phyloP scores from a whole-genome alignment of 176 grass and related monocot genomes.

The Musa acuminata region DNA sequence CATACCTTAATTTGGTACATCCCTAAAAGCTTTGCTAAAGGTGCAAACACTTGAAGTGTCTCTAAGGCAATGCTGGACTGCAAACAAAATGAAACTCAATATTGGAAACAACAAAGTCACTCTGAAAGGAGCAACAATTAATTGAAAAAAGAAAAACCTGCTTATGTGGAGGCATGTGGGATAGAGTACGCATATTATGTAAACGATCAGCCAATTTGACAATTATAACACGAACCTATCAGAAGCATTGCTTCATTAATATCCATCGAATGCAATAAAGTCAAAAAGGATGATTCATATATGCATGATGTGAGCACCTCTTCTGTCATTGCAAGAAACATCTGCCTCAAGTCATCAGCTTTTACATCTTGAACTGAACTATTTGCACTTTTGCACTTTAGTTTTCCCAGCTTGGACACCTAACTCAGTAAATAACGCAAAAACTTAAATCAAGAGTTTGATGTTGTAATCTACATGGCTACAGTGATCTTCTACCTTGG shows the following conservation, averaged over 20 bases:
- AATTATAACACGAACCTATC: slow-evolving; percentile 93
- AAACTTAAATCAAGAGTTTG: background rate
- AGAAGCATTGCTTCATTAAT: slow-evolving; percentile 18
- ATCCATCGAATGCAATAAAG: background rate
- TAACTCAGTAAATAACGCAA: slow-evolving; percentile 18
- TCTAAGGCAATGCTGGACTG: slow-evolving; percentile 75
- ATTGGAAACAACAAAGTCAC: background rate
- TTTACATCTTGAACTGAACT: slow-evolving; percentile 91
- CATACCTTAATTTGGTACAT: slow-evolving; percentile 98
- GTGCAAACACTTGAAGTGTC: slow-evolving; percentile 92
- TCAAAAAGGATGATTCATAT: slow-evolving; percentile 9
- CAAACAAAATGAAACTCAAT: slow-evolving; percentile 18
- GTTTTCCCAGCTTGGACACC: slow-evolving; percentile 98
- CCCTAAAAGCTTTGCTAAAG: slow-evolving; percentile 92
- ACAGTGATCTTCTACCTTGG: slow-evolving; percentile 51
- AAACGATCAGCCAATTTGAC: slow-evolving; percentile 96
- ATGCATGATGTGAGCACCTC: slow-evolving; percentile 43
- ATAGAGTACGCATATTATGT: slow-evolving; percentile 98
- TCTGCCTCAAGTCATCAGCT: slow-evolving; percentile 93
- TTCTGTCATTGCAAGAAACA: slow-evolving; percentile 99
- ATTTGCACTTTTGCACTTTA: slow-evolving; percentile 62
- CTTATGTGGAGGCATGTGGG: slow-evolving; percentile 93
- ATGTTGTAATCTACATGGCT: slow-evolving; percentile 15
- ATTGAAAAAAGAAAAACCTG: slow-evolving; percentile 42
- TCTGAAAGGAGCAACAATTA: background rate